Conservation (phyloP, 352 stramenopile species). For the Phytophthora melonis region DNA sequence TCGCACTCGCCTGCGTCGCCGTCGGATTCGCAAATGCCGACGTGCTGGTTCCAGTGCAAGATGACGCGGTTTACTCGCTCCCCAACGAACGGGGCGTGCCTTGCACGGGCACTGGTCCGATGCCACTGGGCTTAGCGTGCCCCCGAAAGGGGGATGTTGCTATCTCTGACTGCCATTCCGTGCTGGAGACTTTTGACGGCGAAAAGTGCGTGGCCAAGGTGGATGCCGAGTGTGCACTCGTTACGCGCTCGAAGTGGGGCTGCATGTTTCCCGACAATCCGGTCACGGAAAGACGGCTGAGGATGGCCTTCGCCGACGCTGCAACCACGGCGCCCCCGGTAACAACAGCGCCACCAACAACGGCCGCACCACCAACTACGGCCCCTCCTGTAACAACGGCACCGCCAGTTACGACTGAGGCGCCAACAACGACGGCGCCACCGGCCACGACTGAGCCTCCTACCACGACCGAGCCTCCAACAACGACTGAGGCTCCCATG, state of each 20-base stretch:
- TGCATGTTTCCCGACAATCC: background rate
- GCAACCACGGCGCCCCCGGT: too few species aligned
- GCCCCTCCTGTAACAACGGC: too few species aligned
- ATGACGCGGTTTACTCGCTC: constrained; percentile 2
- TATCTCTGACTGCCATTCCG: background rate
- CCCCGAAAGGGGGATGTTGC: background rate
- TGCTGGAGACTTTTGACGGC: background rate
- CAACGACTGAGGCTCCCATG: too few species aligned
- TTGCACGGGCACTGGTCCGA: background rate
- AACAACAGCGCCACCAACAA: background rate
- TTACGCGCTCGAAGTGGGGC: background rate
- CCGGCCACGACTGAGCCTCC: too few species aligned
- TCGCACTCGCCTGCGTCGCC: background rate
- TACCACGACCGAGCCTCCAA: too few species aligned
- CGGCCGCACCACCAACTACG: too few species aligned
- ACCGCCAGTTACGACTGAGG: too few species aligned
- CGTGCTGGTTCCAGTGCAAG: background rate
- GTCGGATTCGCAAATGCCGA: background rate
- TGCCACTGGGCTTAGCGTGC: background rate
- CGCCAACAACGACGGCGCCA: too few species aligned
- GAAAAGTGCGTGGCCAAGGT: background rate
- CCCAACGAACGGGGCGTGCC: background rate
- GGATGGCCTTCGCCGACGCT: too few species aligned
- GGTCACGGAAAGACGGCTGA: background rate
- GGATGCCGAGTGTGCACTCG: background rate